phyloP scores from a whole-genome alignment of 768 basidiomycete genomes.

The Podaxis sp. region DNA sequence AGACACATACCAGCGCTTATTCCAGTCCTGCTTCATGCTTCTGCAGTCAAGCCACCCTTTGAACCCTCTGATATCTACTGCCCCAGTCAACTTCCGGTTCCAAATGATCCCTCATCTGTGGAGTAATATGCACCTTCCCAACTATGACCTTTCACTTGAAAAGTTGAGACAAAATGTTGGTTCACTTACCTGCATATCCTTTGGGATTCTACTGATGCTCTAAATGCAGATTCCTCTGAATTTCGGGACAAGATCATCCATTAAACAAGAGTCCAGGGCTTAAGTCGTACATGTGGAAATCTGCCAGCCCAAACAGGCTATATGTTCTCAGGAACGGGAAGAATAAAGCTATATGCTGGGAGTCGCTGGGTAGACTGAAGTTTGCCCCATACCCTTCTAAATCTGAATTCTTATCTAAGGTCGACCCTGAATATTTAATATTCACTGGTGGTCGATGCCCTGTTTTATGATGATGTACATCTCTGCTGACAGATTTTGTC shows the following conservation, averaged over 20 bases:
- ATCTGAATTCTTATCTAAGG: too few relatives aligned
- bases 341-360: not conserved
- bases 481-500: too few relatives aligned
- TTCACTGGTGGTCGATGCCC: too few relatives aligned
- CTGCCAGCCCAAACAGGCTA: not conserved
- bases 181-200: not conserved
- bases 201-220: not conserved
- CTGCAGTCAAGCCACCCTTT: not conserved
- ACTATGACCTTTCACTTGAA: not conserved
- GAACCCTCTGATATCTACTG: not conserved
- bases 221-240: not conserved
- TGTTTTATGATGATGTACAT: too few relatives aligned
- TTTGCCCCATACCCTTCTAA: not conserved
- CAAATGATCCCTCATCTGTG: not conserved
- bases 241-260: not conserved
- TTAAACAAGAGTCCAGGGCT: not conserved
- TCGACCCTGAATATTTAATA: too few relatives aligned
- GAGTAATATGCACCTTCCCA: not conserved
- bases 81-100: not conserved
- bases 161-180: not conserved
- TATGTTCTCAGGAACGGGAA: not conserved
- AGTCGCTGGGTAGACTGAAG: not conserved
- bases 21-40: not conserved
- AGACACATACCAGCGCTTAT: not conserved
- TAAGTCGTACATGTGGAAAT: not conserved